Percentiles rank a stretch among this genome's conserved stretches.
These are phyloP conservation scores for Pseudogymnoascus sp. DNA, from an alignment of 2,329 filamentous ascomycete genomes.

Conservation along the genomic window DNA sequence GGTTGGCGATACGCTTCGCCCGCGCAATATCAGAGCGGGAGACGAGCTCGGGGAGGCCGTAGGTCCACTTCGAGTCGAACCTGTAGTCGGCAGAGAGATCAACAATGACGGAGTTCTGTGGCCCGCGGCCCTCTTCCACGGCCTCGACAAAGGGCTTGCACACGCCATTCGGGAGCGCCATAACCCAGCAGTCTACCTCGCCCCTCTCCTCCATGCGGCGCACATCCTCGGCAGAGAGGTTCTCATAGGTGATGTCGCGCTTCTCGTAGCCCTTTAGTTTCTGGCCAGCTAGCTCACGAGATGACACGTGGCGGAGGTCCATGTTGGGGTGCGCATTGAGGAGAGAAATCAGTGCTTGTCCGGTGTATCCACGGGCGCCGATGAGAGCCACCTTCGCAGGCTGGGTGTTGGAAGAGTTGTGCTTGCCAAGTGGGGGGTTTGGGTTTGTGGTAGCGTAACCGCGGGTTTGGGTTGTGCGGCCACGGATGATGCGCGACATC, in stretches of 20 bases:
- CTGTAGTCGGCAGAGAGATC: constrained; percentile 96
- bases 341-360: constrained; percentile 79
- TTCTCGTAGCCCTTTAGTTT: constrained; percentile 85
- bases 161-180: constrained; percentile 92
- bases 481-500: constrained; percentile 15
- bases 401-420: constrained; percentile 74
- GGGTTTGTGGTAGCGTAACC: constrained; percentile 66
- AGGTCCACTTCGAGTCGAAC: constrained; percentile 79
- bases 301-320: constrained; percentile 86
- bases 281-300: constrained; percentile 81
- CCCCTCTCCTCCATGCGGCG: constrained; percentile 74
- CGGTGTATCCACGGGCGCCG: constrained; percentile 88
- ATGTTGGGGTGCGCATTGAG: constrained; percentile 83
- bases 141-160: constrained; percentile 92
- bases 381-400: constrained; percentile 79
- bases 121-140: constrained; percentile 58
- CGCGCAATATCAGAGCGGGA: constrained; percentile 67
- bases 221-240: constrained; percentile 78
- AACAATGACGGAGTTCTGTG: constrained; percentile 66
- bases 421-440: constrained; percentile 81
- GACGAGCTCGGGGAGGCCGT: constrained; percentile 80
- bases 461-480: constrained; percentile 24
- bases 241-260: constrained; percentile 86
- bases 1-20: constrained; percentile 79
- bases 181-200: constrained; percentile 91